Percentiles rank a stretch among this genome's conserved stretches.
Evolutionary conservation across 1,139 yeast genomes (phyloP).

Genomic region (Wickerhamomyces sp.): DNA sequence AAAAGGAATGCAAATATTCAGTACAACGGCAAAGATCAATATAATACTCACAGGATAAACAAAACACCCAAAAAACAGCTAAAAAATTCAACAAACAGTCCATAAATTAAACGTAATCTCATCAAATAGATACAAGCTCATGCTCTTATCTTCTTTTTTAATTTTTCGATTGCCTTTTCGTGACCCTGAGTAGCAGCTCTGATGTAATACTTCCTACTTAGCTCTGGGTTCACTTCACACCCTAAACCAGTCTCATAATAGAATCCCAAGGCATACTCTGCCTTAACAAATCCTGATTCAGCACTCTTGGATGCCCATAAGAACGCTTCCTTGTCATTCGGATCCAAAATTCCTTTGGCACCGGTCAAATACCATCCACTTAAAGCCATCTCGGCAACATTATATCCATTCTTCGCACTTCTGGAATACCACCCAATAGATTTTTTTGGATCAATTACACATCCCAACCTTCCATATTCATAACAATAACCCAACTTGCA

Average conservation of each 20-base stretch:
- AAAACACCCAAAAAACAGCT: too few relatives aligned
- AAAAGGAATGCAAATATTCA: too few relatives aligned
- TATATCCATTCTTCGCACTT: constrained; percentile 70
- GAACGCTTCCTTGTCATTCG: constrained; percentile 75
- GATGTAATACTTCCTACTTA: constrained; percentile 49
- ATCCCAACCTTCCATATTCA: constrained; percentile 76
- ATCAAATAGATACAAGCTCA: too few relatives aligned
- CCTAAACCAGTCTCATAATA: constrained; percentile 81
- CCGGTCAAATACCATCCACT: constrained; percentile 93
- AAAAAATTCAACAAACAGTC: too few relatives aligned
- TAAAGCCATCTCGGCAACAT: constrained; percentile 84
- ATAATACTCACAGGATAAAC: too few relatives aligned
- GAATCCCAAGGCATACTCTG: constrained; percentile 80
- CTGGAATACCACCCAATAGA: constrained; percentile 88
- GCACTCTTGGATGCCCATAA: constrained; percentile 89
- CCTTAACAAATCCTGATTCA: constrained; percentile 72
- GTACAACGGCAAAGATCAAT: too few relatives aligned
- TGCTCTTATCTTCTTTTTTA: too few relatives aligned
- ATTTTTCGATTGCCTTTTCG: constrained; percentile 39
- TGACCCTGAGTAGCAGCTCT: constrained; percentile 60
- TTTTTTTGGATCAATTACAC: constrained; percentile 61
- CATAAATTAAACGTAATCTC: too few relatives aligned
- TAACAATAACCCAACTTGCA: constrained; percentile 82
- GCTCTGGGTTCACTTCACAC: constrained; percentile 37
- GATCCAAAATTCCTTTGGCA: constrained; percentile 60